Base-by-base conservation (phyloP, 1,284 basidiomycete species). In the Cutaneotrichosporon sp. region DNA sequence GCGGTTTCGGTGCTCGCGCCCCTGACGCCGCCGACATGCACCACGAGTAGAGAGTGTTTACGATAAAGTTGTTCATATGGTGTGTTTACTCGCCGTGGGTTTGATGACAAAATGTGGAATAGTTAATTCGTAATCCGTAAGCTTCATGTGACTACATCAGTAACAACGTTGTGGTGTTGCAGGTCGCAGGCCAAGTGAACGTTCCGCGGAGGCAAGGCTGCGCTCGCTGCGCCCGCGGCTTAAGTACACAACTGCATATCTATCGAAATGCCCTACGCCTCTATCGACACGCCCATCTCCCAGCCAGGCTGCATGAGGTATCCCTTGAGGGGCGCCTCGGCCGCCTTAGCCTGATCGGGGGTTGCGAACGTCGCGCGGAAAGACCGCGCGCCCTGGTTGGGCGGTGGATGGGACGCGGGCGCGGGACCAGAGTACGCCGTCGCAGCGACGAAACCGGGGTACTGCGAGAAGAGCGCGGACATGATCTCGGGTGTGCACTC, bases 301-400 rank as follows among this genome's bases (percentile, higher is more conserved):
- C 70, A 73, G 39, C 69, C 69, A 7, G 69, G 67, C 58, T 68
- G 65, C 70, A 73, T 73, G 47, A 68, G 37, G 49, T 62, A 73
- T 5, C 66, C 67, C 35, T 64, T 62, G n/a, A 64, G 63, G 20
- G 61, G 59, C 38, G 39, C 46, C 30, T 63, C 52, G 0, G 67
- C 68, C 3, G 59, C 56, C 38, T 61, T 42, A 4, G 67, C 65
- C 38, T 68, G 61, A 14, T 48, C 61, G 33, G 50, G 39, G 8
- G 55, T 46, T 8, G 59, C 63, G 50, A 71, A 73, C 2, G 48
- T 54, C 15, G 62, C 60, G 4, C 57, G 39, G 65, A 70, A 73
- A 1, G 65, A 51, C 51, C 63, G 67, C 2, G 70, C 62, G 26
- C 62, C 65, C 2, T 50, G 26, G 52, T 73, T 73, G 13, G 68